phyloP scores from a whole-genome alignment of 83 land plant genomes.

The Isoetes engelmannii region DNA sequence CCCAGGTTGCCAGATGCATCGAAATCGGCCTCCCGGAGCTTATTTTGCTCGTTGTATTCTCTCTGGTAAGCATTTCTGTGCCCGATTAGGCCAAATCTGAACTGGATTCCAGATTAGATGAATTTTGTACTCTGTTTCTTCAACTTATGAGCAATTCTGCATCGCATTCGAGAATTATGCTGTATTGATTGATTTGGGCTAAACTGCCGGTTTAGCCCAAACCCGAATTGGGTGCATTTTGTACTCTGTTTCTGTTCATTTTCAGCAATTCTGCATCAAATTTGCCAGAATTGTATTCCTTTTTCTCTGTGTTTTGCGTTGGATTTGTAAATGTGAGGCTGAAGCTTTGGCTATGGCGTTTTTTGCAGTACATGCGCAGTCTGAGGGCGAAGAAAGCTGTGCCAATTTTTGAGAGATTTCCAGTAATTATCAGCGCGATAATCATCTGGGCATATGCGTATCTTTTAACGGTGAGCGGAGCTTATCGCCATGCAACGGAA shows the following conservation, averaged over 20 bases:
- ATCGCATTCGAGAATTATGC: too few relatives aligned
- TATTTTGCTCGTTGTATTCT: not conserved
- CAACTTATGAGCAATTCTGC: not conserved
- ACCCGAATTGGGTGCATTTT: too few relatives aligned
- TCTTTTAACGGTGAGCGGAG: constrained; percentile 10
- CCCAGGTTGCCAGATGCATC: not conserved
- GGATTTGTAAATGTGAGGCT: not conserved
- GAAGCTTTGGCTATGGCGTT: not conserved
- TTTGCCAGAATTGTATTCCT: not conserved
- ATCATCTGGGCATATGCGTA: constrained; percentile 8
- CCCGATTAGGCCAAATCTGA: not conserved
- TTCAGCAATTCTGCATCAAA: too few relatives aligned
- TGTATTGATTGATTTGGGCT: too few relatives aligned
- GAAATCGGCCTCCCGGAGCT: not conserved
- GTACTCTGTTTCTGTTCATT: too few relatives aligned
- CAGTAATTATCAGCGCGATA: constrained; percentile 6
- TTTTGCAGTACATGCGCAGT: not conserved
- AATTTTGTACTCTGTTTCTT: not conserved
- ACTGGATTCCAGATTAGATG: not conserved
- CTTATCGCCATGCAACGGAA: constrained; percentile 5
- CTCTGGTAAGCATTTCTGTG: not conserved
- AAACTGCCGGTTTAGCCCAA: not conserved
- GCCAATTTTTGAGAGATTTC: constrained; percentile 6
- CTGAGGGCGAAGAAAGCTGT: not conserved
- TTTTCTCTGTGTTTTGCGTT: not conserved